These are phyloP conservation scores for Nicotiana noctiflora DNA, from an alignment of 257 asterid genomes.

Conservation along the genomic window DNA sequence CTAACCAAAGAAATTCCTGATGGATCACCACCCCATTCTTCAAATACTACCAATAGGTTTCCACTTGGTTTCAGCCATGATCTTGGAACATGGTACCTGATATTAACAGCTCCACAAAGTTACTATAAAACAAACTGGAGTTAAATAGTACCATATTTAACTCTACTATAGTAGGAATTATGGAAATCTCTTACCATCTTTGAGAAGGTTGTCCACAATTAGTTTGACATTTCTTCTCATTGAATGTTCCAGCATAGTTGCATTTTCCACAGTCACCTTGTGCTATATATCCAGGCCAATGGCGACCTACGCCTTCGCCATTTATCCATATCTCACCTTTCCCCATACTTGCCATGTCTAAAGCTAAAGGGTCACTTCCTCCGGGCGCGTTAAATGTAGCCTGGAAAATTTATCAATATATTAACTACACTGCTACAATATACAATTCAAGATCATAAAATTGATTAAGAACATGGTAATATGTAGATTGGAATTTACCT, in stretches of 20 bases:
- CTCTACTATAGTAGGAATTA: not conserved
- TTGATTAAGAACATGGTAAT: not conserved
- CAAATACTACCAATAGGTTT: slow-evolving; percentile 63
- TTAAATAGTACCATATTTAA: not conserved
- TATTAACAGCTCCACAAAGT: not conserved
- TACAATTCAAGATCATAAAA: not conserved
- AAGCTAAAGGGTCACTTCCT: slow-evolving; percentile 70
- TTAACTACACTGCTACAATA: too few species aligned
- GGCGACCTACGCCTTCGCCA: slow-evolving; percentile 83
- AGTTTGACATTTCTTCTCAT: slow-evolving; percentile 64
- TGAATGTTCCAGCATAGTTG: slow-evolving; percentile 61
- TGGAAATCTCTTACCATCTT: slow-evolving; percentile 56
- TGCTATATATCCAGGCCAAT: slow-evolving; percentile 80
- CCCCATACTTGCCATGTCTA: slow-evolving; percentile 88
- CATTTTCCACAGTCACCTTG: slow-evolving; percentile 66
- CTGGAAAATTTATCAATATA: too few species aligned
- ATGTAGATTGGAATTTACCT: slow-evolving; percentile 39
- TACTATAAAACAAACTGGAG: not conserved
- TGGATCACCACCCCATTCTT: slow-evolving; percentile 84
- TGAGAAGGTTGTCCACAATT: slow-evolving; percentile 87
- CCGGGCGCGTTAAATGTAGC: slow-evolving; percentile 62
- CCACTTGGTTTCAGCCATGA: slow-evolving; percentile 74
- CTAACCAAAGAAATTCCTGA: slow-evolving; percentile 46
- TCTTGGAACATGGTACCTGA: slow-evolving; percentile 81
- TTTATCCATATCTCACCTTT: slow-evolving; percentile 93